Evolutionary conservation across 2,329 filamentous ascomycete genomes (phyloP), one percentile per base, ranked within the genome.

Genomic region (Trichoderma koningiopsis): DNA sequence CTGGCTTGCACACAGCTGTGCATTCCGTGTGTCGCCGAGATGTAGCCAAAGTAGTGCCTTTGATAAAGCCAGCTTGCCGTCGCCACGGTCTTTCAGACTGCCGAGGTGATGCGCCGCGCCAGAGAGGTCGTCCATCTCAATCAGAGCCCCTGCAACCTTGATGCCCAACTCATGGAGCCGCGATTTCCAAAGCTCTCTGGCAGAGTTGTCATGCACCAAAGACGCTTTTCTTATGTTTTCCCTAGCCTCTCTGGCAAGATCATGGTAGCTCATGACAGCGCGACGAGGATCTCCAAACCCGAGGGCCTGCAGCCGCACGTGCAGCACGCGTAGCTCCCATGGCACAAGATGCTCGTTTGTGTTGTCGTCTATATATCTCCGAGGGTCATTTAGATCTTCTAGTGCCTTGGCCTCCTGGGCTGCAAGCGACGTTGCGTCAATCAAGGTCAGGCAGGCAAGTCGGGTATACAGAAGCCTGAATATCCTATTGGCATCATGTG

Each of bases 241-340:
- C 22, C 94, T 85, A 2, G 92, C 93, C 78, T 97, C 93, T 10
- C 92, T 82, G 0, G 91, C 94, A 2, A 98, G 85, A 72, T 97
- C 94, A 77, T 97, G 97, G 77, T 97, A 93, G 56, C 92, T 92
- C 85, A 96, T 95, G 69, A 99, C 90, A 4, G 92, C 92, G 71
- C 94, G 87, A 5, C 95, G 86, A 61, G 90, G 88, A 79, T 99
- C 96, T 4, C 91, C 91, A 72, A 96, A 96, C 0, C 93, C 93
- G 57, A 97, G 87, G 0, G 92, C 93, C 73, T 97, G 93, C 24
- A 98, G 85, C 1, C 94, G 87, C 10, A 97, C 91, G 7, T 91
- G 90, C 19, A 98, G 85, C 3, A 97, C 86, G 7, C 96, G 88
- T 64, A 99, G 85, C 53, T 91, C 87, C 94, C 96, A 99, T 0